A percentile compares a stretch with the other conserved stretches of the same genome.
Conservation (phyloP, 2,329 filamentous ascomycete species). For the Alternaria atra region DNA sequence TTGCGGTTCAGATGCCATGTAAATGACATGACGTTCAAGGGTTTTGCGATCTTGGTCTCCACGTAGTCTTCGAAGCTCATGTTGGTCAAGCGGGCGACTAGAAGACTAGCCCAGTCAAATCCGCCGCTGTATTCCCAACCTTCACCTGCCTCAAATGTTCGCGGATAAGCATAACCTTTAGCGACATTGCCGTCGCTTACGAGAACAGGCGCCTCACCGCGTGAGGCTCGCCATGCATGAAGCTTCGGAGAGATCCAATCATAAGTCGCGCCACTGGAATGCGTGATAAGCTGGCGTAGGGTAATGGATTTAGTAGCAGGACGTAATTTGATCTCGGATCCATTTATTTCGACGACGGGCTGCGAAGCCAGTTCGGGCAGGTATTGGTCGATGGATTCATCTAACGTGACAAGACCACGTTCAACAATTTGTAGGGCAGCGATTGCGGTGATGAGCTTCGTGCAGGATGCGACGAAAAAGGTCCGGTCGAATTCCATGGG, state of each 20-base stretch:
- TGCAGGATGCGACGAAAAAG: slow-evolving; percentile 57
- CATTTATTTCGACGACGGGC: slow-evolving; percentile 20
- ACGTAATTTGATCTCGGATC: slow-evolving; percentile 13
- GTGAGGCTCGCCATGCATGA: slow-evolving; percentile 52
- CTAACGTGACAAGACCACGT: slow-evolving; percentile 35
- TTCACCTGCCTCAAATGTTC: slow-evolving; percentile 48
- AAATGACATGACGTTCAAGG: slow-evolving; percentile 48
- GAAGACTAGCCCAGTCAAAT: slow-evolving; percentile 60
- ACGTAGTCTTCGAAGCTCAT: slow-evolving; percentile 54
- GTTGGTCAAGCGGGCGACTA: slow-evolving; percentile 54
- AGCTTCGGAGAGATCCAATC: slow-evolving; percentile 55
- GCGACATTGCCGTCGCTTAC: slow-evolving; percentile 20
- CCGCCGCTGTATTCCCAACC: slow-evolving; percentile 61
- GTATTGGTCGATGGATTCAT: slow-evolving; percentile 33
- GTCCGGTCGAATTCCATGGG: slow-evolving; percentile 63
- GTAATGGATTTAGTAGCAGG: slow-evolving; percentile 28
- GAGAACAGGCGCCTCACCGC: slow-evolving; percentile 31
- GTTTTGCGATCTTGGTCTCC: slow-evolving; percentile 54
- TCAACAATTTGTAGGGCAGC: slow-evolving; percentile 44
- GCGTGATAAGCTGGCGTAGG: slow-evolving; percentile 56
- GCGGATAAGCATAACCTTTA: slow-evolving; percentile 47
- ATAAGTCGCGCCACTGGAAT: slow-evolving; percentile 59
- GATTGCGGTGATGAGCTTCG: slow-evolving; percentile 44
- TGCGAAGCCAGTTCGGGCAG: slow-evolving; percentile 35
- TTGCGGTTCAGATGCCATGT: slow-evolving; percentile 31